phyloP scores from a whole-genome alignment of 352 stramenopile genomes.

The Pilasporangium apinafurcum region DNA sequence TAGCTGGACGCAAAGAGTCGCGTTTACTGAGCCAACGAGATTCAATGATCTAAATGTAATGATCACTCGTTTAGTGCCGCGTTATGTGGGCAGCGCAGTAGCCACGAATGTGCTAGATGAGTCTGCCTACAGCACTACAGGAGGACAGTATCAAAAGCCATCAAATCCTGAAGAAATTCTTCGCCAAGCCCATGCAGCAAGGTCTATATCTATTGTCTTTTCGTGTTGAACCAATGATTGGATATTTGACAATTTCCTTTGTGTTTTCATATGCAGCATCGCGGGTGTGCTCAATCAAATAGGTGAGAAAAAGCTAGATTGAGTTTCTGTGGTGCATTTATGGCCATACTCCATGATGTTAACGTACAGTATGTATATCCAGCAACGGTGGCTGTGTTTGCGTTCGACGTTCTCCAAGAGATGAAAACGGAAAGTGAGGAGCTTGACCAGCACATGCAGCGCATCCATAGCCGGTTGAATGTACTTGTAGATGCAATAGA shows the following conservation, averaged over 20 bases:
- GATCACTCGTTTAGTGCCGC: slow-evolving; percentile 5
- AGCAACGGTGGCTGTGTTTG: slow-evolving; percentile 42
- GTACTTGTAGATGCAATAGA: slow-evolving; percentile 10
- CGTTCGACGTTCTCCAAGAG: slow-evolving; percentile 45
- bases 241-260: background rate
- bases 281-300: slow-evolving; percentile 45
- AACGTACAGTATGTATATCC: background rate
- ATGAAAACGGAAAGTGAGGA: slow-evolving; percentile 27
- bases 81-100: background rate
- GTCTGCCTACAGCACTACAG: background rate
- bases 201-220: slow-evolving; percentile 5
- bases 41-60: slow-evolving; percentile 1
- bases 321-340: no score
- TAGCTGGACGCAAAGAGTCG: no score
- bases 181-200: slow-evolving; percentile 31
- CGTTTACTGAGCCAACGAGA: no score
- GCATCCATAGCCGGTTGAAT: slow-evolving; percentile 23
- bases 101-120: background rate
- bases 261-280: slow-evolving; percentile 13
- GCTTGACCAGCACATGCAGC: slow-evolving; percentile 17
- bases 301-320: slow-evolving; percentile 13
- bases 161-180: slow-evolving; percentile 29
- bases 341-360: background rate
- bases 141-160: background rate
- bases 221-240: background rate